These are phyloP conservation scores for Nigrospora oryzae DNA, from an alignment of 2,329 filamentous ascomycete genomes.

Conservation along the genomic window DNA sequence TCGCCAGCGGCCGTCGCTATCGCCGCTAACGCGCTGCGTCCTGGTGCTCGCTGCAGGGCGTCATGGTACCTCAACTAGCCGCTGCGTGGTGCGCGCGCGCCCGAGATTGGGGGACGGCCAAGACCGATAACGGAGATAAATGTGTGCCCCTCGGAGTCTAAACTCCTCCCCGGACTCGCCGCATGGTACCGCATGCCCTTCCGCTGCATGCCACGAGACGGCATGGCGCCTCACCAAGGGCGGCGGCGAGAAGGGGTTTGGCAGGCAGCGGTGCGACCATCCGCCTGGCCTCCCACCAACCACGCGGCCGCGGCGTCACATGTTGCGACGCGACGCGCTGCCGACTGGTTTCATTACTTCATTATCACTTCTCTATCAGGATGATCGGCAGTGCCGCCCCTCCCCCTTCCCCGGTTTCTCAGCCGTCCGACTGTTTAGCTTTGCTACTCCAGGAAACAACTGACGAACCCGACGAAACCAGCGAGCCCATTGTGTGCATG, in stretches of 20 bases:
- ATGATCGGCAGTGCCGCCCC: neutral
- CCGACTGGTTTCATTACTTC: neutral
- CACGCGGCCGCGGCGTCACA: neutral
- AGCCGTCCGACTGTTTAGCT: neutral
- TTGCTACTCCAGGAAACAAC: neutral
- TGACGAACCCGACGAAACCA: neutral
- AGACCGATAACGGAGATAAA: constrained; percentile 6
- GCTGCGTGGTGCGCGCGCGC: too few species aligned
- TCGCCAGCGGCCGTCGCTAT: neutral
- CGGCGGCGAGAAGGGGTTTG: neutral
- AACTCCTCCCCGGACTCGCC: constrained; percentile 1
- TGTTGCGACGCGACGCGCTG: neutral
- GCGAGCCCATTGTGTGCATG: neutral
- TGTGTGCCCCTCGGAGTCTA: neutral
- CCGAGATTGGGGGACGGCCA: neutral
- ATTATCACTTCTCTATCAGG: neutral
- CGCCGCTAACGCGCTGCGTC: neutral
- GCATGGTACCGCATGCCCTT: neutral
- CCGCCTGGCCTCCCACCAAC: neutral
- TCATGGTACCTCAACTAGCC: too few species aligned
- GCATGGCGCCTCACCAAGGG: too few species aligned
- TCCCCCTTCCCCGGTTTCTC: neutral
- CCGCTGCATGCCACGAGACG: neutral
- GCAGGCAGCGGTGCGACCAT: too few species aligned
- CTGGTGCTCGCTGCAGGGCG: too few species aligned